Percentiles rank a stretch among this genome's conserved stretches.
Conservation (phyloP, 2,329 filamentous ascomycete species). For the Arthrobotrys entomopaga region DNA sequence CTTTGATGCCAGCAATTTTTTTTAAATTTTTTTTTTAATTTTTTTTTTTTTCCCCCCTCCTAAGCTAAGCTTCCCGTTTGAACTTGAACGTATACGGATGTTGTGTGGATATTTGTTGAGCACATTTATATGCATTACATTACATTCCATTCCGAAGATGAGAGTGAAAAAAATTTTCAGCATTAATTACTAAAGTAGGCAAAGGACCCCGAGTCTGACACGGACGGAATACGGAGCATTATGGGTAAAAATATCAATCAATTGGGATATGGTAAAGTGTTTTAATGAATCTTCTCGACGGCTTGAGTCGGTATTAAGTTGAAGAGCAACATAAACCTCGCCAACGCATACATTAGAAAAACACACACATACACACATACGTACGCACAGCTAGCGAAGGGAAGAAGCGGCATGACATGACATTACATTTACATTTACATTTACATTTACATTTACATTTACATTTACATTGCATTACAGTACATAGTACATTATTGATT, state of each 20-base stretch:
- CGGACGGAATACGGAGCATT: conserved; percentile 4
- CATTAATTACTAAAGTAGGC: neutral
- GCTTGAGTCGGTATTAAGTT: conserved; percentile 7
- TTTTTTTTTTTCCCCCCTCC: no score
- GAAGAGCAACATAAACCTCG: conserved; percentile 16
- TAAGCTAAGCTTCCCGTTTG: no score
- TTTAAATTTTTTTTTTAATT: neutral
- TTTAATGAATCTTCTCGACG: no score
- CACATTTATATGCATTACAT: no score
- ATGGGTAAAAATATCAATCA: neutral
- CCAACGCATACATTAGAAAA: conserved; percentile 23
- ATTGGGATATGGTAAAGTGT: conserved; percentile 13
- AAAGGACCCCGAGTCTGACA: conserved; percentile 4
- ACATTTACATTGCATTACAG: no score
- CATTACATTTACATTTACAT: no score
- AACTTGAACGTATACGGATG: no score
- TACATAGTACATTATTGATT: no score
- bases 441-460: no score
- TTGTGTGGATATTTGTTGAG: no score
- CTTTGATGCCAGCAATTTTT: conserved; percentile 33
- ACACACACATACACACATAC: neutral
- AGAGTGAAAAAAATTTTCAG: conserved; percentile 11
- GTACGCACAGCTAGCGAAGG: no score
- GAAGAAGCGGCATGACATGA: neutral
- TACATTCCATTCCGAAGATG: conserved; percentile 26